Conservation (phyloP, 83 land plant species). For the Picea abies region DNA sequence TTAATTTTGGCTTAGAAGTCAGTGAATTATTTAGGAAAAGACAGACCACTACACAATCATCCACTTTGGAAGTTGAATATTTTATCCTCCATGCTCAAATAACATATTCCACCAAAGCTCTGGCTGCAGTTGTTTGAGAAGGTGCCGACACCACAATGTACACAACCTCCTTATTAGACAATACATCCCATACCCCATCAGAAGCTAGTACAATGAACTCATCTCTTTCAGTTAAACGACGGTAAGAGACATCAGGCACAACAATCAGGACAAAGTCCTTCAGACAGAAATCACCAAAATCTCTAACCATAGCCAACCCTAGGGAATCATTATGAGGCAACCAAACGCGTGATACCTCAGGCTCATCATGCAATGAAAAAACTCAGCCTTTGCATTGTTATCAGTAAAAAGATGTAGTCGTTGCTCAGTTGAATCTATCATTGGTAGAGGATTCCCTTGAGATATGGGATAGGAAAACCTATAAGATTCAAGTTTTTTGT, state of each 20-base stretch:
- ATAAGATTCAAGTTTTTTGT: too few species aligned
- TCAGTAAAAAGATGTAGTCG: too few species aligned
- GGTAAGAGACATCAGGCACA: slow-evolving; percentile 66
- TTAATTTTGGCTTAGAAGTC: slow-evolving; percentile 7
- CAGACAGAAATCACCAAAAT: slow-evolving; percentile 83
- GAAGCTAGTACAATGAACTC: slow-evolving; percentile 78
- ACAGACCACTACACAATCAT: slow-evolving; percentile 69
- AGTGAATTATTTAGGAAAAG: too few species aligned
- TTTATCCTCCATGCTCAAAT: slow-evolving; percentile 64
- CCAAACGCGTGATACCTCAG: slow-evolving; percentile 53
- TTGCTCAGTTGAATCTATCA: too few species aligned
- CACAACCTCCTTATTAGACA: slow-evolving; percentile 65
- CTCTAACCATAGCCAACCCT: slow-evolving; percentile 87
- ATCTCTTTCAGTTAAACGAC: slow-evolving; percentile 50
- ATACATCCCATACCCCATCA: slow-evolving; percentile 82
- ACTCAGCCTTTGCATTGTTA: slow-evolving; percentile 77
- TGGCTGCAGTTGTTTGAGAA: slow-evolving; percentile 56
- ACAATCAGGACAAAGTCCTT: slow-evolving; percentile 74
- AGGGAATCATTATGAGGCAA: slow-evolving; percentile 77
- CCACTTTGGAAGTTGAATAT: slow-evolving; percentile 63
- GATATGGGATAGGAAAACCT: too few species aligned
- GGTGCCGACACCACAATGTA: slow-evolving; percentile 69
- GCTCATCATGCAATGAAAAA: slow-evolving; percentile 80
- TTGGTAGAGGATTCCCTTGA: too few species aligned
- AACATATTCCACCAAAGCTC: slow-evolving; percentile 69